A percentile compares a stretch with the other conserved stretches of the same genome.
These are phyloP conservation scores for Carnegiea gigantea DNA, from an alignment of 179 eudicot genomes.

Conservation along the genomic window DNA sequence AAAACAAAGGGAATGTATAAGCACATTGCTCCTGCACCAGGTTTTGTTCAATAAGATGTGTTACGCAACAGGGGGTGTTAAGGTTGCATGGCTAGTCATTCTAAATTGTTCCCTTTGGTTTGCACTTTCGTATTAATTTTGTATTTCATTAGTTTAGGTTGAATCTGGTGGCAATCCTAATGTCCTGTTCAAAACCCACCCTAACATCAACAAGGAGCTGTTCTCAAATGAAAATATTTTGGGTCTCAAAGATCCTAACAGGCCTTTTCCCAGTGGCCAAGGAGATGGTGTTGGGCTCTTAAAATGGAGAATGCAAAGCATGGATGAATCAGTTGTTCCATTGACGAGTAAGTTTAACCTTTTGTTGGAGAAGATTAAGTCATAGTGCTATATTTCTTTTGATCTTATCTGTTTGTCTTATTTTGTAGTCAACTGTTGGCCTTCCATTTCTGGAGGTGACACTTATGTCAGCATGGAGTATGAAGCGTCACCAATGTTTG, in stretches of 20 bases:
- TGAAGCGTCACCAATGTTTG: slow-evolving; percentile 83
- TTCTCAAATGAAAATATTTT: slow-evolving; percentile 75
- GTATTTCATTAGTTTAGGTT: slow-evolving; percentile 45
- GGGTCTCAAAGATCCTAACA: slow-evolving; percentile 93
- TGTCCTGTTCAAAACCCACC: slow-evolving; percentile 85
- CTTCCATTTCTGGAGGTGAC: slow-evolving; percentile 93
- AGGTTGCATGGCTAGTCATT: neutral
- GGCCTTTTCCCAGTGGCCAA: slow-evolving; percentile 87
- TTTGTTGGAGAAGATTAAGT: neutral
- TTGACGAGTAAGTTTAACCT: slow-evolving; percentile 61
- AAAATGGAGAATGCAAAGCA: slow-evolving; percentile 96
- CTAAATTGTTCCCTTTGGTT: neutral
- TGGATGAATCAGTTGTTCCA: slow-evolving; percentile 86
- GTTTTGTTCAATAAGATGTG: neutral
- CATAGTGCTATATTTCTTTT: neutral
- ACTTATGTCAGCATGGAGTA: slow-evolving; percentile 92
- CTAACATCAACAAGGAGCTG: slow-evolving; percentile 87
- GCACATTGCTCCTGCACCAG: neutral
- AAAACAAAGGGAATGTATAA: neutral
- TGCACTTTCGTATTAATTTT: neutral
- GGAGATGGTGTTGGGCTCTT: slow-evolving; percentile 91
- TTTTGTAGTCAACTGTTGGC: slow-evolving; percentile 93
- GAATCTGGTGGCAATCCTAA: slow-evolving; percentile 81
- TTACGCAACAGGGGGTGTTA: neutral
- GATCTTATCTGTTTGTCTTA: neutral